Conservation (phyloP, 1,139 yeast genomes). For the Lodderomyces elongisporus region DNA sequence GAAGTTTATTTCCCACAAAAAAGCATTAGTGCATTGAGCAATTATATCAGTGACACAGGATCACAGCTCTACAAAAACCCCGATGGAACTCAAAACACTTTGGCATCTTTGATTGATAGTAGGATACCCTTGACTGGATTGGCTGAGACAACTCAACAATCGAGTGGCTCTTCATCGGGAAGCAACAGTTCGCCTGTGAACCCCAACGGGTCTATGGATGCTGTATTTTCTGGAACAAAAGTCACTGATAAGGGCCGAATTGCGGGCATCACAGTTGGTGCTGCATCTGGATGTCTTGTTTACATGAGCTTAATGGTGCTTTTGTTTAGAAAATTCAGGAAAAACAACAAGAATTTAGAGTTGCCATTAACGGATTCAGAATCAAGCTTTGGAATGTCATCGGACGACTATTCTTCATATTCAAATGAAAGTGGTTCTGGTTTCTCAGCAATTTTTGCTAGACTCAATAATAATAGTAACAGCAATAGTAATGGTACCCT, state of each 20-base stretch:
- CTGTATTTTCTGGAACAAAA: conserved; percentile 16
- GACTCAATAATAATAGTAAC: conserved; percentile 21
- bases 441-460: conserved; percentile 28
- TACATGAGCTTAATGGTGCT: conserved; percentile 51
- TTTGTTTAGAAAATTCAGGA: conserved; percentile 35
- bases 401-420: conserved; percentile 8
- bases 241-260: conserved; percentile 35
- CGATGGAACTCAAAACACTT: conserved; percentile 38
- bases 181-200: conserved; percentile 13
- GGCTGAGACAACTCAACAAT: conserved; percentile 13
- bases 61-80: conserved; percentile 51
- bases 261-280: conserved; percentile 60
- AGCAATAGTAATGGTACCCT: no score
- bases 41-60: conserved; percentile 33
- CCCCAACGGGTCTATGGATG: conserved; percentile 42
- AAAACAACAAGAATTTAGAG: conserved; percentile 30
- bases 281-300: conserved; percentile 59
- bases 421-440: conserved; percentile 15
- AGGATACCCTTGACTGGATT: conserved; percentile 60
- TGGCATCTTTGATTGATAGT: conserved; percentile 57
- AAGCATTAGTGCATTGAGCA: conserved; percentile 40
- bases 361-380: conserved; percentile 43
- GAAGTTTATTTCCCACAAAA: conserved; percentile 66
- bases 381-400: conserved; percentile 29
- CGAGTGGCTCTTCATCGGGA: conserved; percentile 6